Evolutionary conservation across 2,329 filamentous ascomycete species (phyloP).

Genomic region (Ceratocystiopsis sp.): DNA sequence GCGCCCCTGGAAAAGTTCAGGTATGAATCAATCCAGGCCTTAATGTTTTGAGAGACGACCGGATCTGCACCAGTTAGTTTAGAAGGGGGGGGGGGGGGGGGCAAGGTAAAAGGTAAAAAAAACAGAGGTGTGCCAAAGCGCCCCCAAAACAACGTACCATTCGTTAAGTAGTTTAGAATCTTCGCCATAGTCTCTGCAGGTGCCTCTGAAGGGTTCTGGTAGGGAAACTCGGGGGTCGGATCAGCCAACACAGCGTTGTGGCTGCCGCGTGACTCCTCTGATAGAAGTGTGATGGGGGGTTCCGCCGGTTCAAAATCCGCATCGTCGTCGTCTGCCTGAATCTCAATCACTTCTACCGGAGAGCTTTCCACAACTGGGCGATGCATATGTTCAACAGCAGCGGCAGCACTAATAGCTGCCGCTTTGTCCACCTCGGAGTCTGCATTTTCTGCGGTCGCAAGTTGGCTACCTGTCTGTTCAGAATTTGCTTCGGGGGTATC

Average conservation of each 20-base stretch:
- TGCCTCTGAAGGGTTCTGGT: slow-evolving; percentile 14
- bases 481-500: slow-evolving; percentile 17
- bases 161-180: slow-evolving; percentile 12
- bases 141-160: slow-evolving; percentile 10
- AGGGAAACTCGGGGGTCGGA: slow-evolving; percentile 31
- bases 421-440: slow-evolving; percentile 9
- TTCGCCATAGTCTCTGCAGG: slow-evolving; percentile 14
- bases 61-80: no score
- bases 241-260: slow-evolving; percentile 17
- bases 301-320: slow-evolving; percentile 7
- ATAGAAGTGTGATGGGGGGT: slow-evolving; percentile 11
- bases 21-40: slow-evolving; percentile 32
- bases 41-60: no score
- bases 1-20: slow-evolving; percentile 22
- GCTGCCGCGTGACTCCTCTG: slow-evolving; percentile 2
- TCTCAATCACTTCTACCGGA: slow-evolving; percentile 24
- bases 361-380: slow-evolving; percentile 25
- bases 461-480: slow-evolving; percentile 26
- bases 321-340: slow-evolving; percentile 21
- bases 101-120: neutral
- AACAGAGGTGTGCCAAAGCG: slow-evolving; percentile 3
- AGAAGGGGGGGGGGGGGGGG: no score
- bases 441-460: slow-evolving; percentile 14
- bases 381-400: slow-evolving; percentile 14
- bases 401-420: neutral